Conservation (phyloP, 805 yeast genomes). For the Candida maltosa region DNA sequence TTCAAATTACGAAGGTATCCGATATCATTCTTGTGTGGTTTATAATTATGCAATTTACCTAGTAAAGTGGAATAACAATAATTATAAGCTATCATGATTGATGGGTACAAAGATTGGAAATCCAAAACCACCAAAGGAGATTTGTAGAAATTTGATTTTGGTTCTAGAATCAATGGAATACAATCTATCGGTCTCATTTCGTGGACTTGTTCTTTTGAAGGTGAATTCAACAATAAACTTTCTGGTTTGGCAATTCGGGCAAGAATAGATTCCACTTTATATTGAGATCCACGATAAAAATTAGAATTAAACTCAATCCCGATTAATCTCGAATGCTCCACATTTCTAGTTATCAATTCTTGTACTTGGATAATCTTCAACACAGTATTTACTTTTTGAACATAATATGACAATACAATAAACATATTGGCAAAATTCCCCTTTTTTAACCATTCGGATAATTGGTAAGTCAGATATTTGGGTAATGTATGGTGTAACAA, state of each 20-base stretch:
- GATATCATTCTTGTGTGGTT: slow-evolving; percentile 43
- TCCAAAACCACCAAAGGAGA: slow-evolving; percentile 89
- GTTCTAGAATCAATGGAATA: slow-evolving; percentile 91
- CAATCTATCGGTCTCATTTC: slow-evolving; percentile 83
- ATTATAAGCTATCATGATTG: slow-evolving; percentile 86
- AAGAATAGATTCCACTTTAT: slow-evolving; percentile 84
- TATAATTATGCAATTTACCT: slow-evolving; percentile 57
- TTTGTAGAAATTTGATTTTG: slow-evolving; percentile 77
- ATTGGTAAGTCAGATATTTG: slow-evolving; percentile 43
- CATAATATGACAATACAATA: slow-evolving; percentile 45
- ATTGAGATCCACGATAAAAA: slow-evolving; percentile 89
- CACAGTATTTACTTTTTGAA: slow-evolving; percentile 41
- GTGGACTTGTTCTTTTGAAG: slow-evolving; percentile 76
- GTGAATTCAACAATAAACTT: slow-evolving; percentile 69
- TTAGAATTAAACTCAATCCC: slow-evolving; percentile 91
- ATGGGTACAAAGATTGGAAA: slow-evolving; percentile 92
- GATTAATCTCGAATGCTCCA: slow-evolving; percentile 79
- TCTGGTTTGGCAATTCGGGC: slow-evolving; percentile 74
- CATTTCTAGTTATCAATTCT: slow-evolving; percentile 66
- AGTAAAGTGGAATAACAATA: slow-evolving; percentile 76
- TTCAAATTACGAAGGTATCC: slow-evolving; percentile 49
- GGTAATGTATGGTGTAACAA: slow-evolving; percentile 69
- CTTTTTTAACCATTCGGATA: slow-evolving; percentile 37
- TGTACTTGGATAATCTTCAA: slow-evolving; percentile 51
- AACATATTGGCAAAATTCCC: slow-evolving; percentile 13